Evolutionary conservation across 768 basidiomycete species (phyloP).

Genomic region (Lactarius tabidus): DNA sequence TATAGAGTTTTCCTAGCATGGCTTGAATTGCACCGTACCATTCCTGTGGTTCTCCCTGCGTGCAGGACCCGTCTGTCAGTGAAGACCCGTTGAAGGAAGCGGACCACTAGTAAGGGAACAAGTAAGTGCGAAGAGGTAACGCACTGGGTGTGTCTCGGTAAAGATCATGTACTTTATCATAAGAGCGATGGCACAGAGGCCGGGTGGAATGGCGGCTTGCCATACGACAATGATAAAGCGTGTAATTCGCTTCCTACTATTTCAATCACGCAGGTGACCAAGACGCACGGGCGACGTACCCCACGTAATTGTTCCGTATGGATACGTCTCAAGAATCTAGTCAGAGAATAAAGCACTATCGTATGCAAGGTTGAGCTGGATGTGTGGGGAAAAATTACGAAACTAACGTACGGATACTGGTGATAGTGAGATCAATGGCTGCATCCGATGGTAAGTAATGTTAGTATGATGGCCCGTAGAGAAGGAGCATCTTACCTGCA

Average conservation of each 20-base stretch:
- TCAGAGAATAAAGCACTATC: constrained; percentile 12
- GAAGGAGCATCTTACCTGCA: constrained; percentile 8
- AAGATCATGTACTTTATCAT: constrained; percentile 16
- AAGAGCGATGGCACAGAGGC: constrained; percentile 3
- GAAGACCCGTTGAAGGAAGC: neutral
- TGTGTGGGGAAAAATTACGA: neutral
- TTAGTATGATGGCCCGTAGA: neutral
- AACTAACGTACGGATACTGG: constrained; percentile 6
- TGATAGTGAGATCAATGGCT: constrained; percentile 12
- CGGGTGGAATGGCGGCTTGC: constrained; percentile 17
- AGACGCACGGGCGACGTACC: constrained; percentile 1
- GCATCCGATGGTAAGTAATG: neutral
- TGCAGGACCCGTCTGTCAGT: neutral
- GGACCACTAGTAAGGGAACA: neutral
- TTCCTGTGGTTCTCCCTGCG: neutral
- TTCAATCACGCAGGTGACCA: neutral
- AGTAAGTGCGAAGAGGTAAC: neutral
- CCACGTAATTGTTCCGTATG: constrained; percentile 17
- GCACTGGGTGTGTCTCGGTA: constrained; percentile 8
- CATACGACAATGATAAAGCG: constrained; percentile 15
- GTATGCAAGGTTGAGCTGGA: neutral
- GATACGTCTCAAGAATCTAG: neutral
- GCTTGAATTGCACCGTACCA: constrained; percentile 18
- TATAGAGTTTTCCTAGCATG: constrained; percentile 20
- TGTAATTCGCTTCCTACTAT: neutral